Percentiles rank a stretch among this genome's conserved stretches.
These are phyloP conservation scores for Ballota nigra DNA, from an alignment of 257 asterid species.

Conservation along the genomic window DNA sequence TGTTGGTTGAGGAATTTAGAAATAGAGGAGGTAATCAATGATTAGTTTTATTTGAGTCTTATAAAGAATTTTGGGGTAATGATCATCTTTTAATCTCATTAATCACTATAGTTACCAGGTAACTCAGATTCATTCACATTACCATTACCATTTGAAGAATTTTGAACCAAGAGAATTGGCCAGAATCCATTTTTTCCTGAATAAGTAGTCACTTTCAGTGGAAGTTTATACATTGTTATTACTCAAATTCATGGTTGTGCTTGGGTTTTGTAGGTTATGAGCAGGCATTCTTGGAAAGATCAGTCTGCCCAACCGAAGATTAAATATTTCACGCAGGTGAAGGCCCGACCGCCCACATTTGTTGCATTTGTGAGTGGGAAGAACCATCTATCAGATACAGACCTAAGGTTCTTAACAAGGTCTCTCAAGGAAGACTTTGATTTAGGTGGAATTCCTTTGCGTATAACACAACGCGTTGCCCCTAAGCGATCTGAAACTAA, in stretches of 20 bases:
- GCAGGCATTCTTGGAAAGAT: constrained; percentile 97
- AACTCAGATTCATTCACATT: too few species aligned
- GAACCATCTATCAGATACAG: constrained; percentile 64
- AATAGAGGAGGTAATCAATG: too few species aligned
- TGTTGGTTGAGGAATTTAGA: too few species aligned
- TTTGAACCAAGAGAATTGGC: too few species aligned
- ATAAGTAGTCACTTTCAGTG: too few species aligned
- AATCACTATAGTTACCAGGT: too few species aligned
- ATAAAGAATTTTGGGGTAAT: too few species aligned
- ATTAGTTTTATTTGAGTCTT: too few species aligned
- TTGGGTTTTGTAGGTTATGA: constrained; percentile 65
- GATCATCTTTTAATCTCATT: too few species aligned
- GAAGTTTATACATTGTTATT: too few species aligned
- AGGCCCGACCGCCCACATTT: constrained; percentile 97
- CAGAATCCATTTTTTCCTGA: too few species aligned
- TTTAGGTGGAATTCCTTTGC: constrained; percentile 89
- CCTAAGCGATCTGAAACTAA: constrained; percentile 32
- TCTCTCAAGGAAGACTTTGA: constrained; percentile 90
- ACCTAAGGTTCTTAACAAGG: constrained; percentile 75
- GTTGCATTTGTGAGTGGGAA: constrained; percentile 83
- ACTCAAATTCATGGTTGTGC: not conserved
- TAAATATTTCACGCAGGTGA: constrained; percentile 92
- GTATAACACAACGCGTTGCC: constrained; percentile 71
- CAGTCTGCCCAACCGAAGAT: constrained; percentile 91
- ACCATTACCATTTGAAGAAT: too few species aligned